A percentile compares a stretch with the other conserved stretches of the same genome.
phyloP scores from a whole-genome alignment of 1,139 yeast genomes.

The Yamadazyma conglobata region DNA sequence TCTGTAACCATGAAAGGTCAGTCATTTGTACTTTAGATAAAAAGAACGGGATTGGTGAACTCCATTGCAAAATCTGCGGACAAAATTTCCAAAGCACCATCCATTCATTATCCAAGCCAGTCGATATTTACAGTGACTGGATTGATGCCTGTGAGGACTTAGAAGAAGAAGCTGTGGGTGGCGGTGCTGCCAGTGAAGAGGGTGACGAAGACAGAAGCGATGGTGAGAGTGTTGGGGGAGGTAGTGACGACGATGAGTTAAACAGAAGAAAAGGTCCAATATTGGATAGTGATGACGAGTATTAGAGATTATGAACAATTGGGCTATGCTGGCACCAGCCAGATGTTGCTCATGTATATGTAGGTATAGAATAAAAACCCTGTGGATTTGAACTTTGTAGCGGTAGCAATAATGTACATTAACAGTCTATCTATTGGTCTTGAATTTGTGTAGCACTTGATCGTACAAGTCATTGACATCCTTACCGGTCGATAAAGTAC shows the following conservation, averaged over 20 bases:
- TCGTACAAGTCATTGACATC: slow-evolving; percentile 16
- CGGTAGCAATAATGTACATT: no score
- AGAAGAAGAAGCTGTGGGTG: slow-evolving; percentile 52
- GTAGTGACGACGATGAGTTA: slow-evolving; percentile 22
- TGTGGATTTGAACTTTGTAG: no score
- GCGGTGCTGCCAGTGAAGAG: slow-evolving; percentile 18
- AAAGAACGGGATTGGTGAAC: slow-evolving; percentile 77
- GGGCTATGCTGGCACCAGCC: no score
- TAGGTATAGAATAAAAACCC: no score
- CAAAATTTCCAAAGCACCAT: slow-evolving; percentile 90
- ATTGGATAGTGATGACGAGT: slow-evolving; percentile 29
- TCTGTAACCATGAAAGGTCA: slow-evolving; percentile 93
- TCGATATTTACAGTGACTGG: slow-evolving; percentile 97
- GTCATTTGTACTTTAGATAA: slow-evolving; percentile 88
- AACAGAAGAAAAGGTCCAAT: slow-evolving; percentile 15
- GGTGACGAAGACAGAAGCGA: slow-evolving; percentile 35
- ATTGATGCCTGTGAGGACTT: slow-evolving; percentile 98
- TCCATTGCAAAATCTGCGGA: slow-evolving; percentile 91
- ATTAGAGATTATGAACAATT: no score
- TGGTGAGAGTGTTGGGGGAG: slow-evolving; percentile 25
- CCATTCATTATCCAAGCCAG: slow-evolving; percentile 79
- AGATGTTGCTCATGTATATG: no score
- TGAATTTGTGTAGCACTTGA: slow-evolving; percentile 13
- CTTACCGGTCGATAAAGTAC: slow-evolving; percentile 9
- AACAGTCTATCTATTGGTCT: slow-evolving; percentile 10